These are phyloP conservation scores for Nelumbo lutea DNA, from an alignment of 164 flowering plant genomes.

Conservation along the genomic window DNA sequence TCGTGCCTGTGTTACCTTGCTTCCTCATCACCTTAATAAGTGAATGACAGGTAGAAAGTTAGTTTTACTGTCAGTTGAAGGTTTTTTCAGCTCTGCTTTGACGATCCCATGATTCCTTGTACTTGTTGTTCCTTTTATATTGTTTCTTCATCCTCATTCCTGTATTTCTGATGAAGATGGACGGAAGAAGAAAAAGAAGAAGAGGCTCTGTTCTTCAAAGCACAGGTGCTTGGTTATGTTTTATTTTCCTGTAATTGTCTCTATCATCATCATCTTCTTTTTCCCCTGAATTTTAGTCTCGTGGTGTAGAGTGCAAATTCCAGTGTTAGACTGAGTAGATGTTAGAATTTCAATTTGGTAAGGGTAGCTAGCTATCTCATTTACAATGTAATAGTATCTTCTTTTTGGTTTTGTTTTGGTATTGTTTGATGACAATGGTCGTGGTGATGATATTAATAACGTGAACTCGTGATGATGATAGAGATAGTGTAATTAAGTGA, in stretches of 20 bases:
- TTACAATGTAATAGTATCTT: too few species aligned
- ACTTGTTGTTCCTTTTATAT: neutral
- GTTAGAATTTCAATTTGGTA: constrained; percentile 1
- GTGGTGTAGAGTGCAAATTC: neutral
- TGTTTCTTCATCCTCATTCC: constrained; percentile 8
- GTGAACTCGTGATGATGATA: neutral
- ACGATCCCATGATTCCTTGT: neutral
- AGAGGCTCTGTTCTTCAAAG: constrained; percentile 20
- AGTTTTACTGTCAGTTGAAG: constrained; percentile 1
- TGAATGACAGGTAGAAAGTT: constrained; percentile 10
- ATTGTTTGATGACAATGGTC: neutral
- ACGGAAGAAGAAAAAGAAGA: constrained; percentile 8
- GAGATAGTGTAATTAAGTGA: neutral
- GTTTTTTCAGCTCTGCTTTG: neutral
- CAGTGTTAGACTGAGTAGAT: neutral
- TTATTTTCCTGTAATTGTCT: neutral
- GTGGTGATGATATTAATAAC: too few species aligned
- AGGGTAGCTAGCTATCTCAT: neutral
- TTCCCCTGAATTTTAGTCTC: neutral
- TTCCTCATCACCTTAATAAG: neutral
- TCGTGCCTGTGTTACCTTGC: constrained; percentile 6
- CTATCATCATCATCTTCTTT: neutral
- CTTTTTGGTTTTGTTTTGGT: neutral
- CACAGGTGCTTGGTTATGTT: constrained; percentile 7
- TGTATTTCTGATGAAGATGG: constrained; percentile 9